Evolutionary conservation across 108 stramenopile genomes (phyloP), one percentile per base, ranked within the genome.

Genomic region (Hondaea fermentalgiana): DNA sequence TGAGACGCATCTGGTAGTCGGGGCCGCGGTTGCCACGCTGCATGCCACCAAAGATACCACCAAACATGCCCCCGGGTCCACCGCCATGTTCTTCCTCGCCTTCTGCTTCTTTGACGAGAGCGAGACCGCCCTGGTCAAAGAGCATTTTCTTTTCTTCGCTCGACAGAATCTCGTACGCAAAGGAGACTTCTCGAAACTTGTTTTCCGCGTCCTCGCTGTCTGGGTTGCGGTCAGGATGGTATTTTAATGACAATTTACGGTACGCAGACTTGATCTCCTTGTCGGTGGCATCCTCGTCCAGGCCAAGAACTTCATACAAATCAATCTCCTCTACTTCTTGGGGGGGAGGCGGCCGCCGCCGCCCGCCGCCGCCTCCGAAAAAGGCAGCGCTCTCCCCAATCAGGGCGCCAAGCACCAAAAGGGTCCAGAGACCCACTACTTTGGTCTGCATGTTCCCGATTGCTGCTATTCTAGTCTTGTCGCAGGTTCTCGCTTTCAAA

Each of bases 131-230:
- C 19, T 90, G 87, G 72, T 95, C 93, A 55, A 92, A 76, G 16
- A 89, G 83, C 8, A 88, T 35, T 51, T 76, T 23, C 60, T 47
- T 64, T 25, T 47, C 44, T 43, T 47, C 72, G 76, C 51, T 83
- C 12, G 76, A 93, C 44, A 94, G 91, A 47, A 94, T 88, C 55
- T 94, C 93, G 91, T 95, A 95, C 4, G 94, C 94, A 5, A 72
- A 21, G 17, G 92, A 90, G 5, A 94, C 89, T 42, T 94, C 92
- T 44, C 92, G 91, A 44, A 94, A 94, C 72, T 92, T 89, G 4
- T 72, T 14, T 12, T 90, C 91, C 19, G 94, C 94, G 35, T 93
- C 93, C 12, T 53, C 89, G 51, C 87, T 23, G 29, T 51, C 89
- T 4, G 53, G 72, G 59, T 89, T 89, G 42, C 88, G 89, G 42